These are phyloP conservation scores for Perkinsus marinus DNA, from an alignment of 169 alveolate species.

Conservation along the genomic window DNA sequence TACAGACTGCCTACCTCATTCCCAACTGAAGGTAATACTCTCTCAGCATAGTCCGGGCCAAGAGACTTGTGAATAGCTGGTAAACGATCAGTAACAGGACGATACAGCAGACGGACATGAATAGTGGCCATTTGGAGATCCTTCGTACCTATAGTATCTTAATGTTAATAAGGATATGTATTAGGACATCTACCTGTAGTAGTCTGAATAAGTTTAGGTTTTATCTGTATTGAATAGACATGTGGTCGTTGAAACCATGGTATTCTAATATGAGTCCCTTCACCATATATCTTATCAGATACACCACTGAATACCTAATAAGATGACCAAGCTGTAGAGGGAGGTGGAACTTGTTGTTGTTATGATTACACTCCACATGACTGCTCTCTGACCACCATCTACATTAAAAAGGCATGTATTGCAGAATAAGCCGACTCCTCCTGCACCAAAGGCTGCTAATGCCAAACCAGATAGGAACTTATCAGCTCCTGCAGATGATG, in stretches of 20 bases:
- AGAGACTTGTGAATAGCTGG: slow-evolving; percentile 78
- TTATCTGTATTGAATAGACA: slow-evolving; percentile 70
- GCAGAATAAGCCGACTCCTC: neutral
- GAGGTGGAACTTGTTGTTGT: neutral
- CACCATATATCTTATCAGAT: slow-evolving; percentile 63
- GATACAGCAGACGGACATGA: slow-evolving; percentile 74
- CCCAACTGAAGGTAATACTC: slow-evolving; percentile 91
- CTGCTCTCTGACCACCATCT: slow-evolving; percentile 90
- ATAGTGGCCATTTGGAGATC: slow-evolving; percentile 85
- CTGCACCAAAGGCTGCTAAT: neutral
- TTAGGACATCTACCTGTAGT: slow-evolving; percentile 74
- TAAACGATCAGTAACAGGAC: slow-evolving; percentile 73
- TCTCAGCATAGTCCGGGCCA: slow-evolving; percentile 92
- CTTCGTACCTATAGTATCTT: slow-evolving; percentile 21
- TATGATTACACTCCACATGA: slow-evolving; percentile 79
- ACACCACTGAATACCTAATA: slow-evolving; percentile 45
- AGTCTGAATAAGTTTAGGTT: slow-evolving; percentile 78
- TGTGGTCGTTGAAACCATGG: slow-evolving; percentile 80
- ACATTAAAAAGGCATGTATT: slow-evolving; percentile 19
- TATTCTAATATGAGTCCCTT: slow-evolving; percentile 77
- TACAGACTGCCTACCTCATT: slow-evolving; percentile 82
- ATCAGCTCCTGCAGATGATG: neutral
- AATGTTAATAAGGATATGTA: neutral
- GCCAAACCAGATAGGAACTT: neutral
- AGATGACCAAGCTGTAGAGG: slow-evolving; percentile 2